Conservation (phyloP, 352 stramenopile species). For the Thraustochytrium striatum region DNA sequence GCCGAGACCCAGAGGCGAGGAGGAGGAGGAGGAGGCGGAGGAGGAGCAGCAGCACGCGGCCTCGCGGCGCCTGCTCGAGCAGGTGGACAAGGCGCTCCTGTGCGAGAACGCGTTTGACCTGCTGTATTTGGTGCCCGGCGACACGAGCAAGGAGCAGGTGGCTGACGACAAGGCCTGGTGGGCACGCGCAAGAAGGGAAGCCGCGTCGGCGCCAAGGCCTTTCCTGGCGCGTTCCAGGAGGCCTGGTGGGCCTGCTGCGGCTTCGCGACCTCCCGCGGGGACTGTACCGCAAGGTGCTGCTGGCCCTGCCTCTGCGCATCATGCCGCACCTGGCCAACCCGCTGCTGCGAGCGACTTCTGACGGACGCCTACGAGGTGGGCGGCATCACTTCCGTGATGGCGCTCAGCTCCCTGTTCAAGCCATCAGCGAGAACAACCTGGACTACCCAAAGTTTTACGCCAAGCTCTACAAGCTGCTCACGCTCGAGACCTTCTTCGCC, state of each 20-base stretch:
- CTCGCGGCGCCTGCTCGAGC: too few relatives aligned
- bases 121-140: constrained; percentile 16
- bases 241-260: constrained; percentile 65
- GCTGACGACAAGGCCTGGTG: not conserved
- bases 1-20: too few relatives aligned
- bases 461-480: constrained; percentile 88
- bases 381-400: constrained; percentile 82
- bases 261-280: constrained; percentile 60
- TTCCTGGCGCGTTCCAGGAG: constrained; percentile 56
- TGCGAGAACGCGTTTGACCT: constrained; percentile 13
- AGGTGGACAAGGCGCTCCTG: not conserved
- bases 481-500: constrained; percentile 63
- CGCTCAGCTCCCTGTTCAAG: constrained; percentile 91
- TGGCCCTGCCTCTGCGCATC: constrained; percentile 85
- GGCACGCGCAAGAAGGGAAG: not conserved
- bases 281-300: constrained; percentile 83
- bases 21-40: too few relatives aligned
- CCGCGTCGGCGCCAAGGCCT: not conserved
- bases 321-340: constrained; percentile 84
- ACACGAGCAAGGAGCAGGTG: not conserved
- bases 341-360: constrained; percentile 89
- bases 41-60: too few relatives aligned
- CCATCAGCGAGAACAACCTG: constrained; percentile 91
- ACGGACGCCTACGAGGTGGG: constrained; percentile 82
- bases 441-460: constrained; percentile 96